A percentile compares a stretch with the other conserved stretches of the same genome.
Evolutionary conservation across 176 grass and related monocot genomes (phyloP).

Genomic region (Oryza longistaminata): DNA sequence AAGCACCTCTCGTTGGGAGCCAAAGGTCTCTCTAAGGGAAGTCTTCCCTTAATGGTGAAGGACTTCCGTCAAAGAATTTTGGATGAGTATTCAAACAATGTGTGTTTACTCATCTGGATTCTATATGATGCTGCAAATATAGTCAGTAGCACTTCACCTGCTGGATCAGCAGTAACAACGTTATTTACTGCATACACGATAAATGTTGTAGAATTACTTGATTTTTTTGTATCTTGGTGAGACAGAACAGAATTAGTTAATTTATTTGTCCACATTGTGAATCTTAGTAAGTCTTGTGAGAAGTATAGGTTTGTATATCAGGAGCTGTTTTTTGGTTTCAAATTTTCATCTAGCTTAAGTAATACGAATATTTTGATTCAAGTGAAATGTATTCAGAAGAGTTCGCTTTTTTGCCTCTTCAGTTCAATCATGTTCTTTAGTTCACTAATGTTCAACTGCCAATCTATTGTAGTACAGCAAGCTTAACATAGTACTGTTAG

Average conservation of each 20-base stretch:
- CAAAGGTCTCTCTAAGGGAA: slow-evolving; percentile 74
- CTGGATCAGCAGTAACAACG: slow-evolving; percentile 19
- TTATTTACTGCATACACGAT: slow-evolving; percentile 40
- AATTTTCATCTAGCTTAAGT: slow-evolving; percentile 32
- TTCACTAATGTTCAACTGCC: background rate
- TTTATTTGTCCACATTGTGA: slow-evolving; percentile 40
- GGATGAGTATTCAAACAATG: slow-evolving; percentile 39
- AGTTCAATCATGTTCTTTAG: background rate
- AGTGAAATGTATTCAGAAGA: slow-evolving; percentile 30
- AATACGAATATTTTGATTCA: slow-evolving; percentile 31
- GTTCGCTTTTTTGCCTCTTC: background rate
- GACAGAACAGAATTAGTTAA: slow-evolving; percentile 17
- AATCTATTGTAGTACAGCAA: background rate
- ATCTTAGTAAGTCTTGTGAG: slow-evolving; percentile 7
- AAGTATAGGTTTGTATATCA: slow-evolving; percentile 25
- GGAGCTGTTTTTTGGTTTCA: slow-evolving; percentile 17
- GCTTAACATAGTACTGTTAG: background rate
- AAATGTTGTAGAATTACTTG: slow-evolving; percentile 41
- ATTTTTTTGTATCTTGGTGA: slow-evolving; percentile 39
- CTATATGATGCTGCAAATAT: slow-evolving; percentile 32
- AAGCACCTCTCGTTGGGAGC: slow-evolving; percentile 82
- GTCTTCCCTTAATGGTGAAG: slow-evolving; percentile 79
- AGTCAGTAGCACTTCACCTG: slow-evolving; percentile 17
- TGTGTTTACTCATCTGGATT: background rate
- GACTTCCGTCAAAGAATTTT: slow-evolving; percentile 76